These are phyloP conservation scores for Aegilops umbellulata DNA, from an alignment of 176 grass and related monocot genomes.

Conservation along the genomic window DNA sequence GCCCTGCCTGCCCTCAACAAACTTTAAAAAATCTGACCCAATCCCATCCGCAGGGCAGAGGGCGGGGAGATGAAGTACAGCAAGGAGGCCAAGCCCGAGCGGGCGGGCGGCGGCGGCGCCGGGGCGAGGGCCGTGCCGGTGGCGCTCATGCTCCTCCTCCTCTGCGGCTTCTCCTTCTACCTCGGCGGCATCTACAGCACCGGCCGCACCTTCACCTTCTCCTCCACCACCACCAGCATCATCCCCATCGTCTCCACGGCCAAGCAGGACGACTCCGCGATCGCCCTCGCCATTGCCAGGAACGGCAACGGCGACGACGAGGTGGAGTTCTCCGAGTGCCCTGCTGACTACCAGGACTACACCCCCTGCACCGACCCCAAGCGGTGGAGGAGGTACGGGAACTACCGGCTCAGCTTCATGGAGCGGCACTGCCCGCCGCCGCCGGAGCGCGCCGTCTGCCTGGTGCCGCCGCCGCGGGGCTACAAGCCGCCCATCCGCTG, in stretches of 20 bases:
- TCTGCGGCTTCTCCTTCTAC: slow-evolving; percentile 91
- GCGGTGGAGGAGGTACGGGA: slow-evolving; percentile 84
- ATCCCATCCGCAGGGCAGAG: background rate
- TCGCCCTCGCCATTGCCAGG: background rate
- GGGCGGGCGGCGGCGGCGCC: slow-evolving; percentile 25
- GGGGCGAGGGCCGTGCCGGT: slow-evolving; percentile 52
- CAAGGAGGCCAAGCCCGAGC: slow-evolving; percentile 78
- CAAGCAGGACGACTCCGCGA: background rate
- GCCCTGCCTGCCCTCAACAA: background rate
- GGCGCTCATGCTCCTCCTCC: slow-evolving; percentile 52
- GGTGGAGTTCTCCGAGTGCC: slow-evolving; percentile 69
- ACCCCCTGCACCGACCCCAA: slow-evolving; percentile 92
- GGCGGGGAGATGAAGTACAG: slow-evolving; percentile 52
- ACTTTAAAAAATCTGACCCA: background rate
- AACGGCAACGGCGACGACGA: background rate
- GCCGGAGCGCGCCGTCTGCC: slow-evolving; percentile 67
- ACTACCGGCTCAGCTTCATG: slow-evolving; percentile 93
- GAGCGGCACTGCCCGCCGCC: slow-evolving; percentile 87
- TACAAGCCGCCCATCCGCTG: slow-evolving; percentile 93
- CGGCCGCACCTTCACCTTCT: slow-evolving; percentile 37
- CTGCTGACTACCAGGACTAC: slow-evolving; percentile 80
- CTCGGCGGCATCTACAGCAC: slow-evolving; percentile 80
- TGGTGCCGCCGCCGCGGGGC: slow-evolving; percentile 73
- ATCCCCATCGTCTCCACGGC: background rate
- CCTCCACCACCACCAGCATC: background rate